Evolutionary conservation across 352 stramenopile species (phyloP), one percentile per base, ranked within the genome.

Genomic region (Phytophthora syringae): DNA sequence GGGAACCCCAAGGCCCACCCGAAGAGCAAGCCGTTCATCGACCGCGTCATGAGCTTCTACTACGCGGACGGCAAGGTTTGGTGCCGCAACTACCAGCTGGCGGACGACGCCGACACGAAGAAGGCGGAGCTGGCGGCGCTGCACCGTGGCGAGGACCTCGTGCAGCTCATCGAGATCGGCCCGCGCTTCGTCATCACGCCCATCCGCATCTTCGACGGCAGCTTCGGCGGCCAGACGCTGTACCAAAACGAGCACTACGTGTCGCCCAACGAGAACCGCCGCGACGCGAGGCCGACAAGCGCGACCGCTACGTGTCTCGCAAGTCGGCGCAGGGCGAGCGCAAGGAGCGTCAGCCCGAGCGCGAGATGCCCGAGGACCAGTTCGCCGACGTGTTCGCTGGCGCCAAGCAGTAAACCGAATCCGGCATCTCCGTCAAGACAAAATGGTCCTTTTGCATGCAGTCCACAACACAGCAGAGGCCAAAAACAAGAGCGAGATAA

Each of bases 1-100:
- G 90, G 97, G 95, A n/a, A 99, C 95, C 28, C 98, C 98, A 5
- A 97, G 52, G 97, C 97, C 24, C 98, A 99, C 82, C 98, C 98
- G 7, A 99, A 99, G 88, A 98, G 89, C 82, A 99, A 99, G 80
- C 98, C 98, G 18, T 99, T 99, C 82, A 97, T 99, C 53, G 98
- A 99, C 84, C 93, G 98, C 53, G 88, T 99, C 47, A 99, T 99
- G 93, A 97, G 83, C 74, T 99, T 99, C 76, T 97, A 93, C 79
- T 86, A 96, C 60, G 78, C 95, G 1, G 93, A 98, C 59, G 82
- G 86, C 61, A 97, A 97, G 62, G 97, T 99, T 72, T 99, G 98
- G 98, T 97, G 99, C 63, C 93, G 98, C 61, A 99, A 99, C 79
- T 99, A 99, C 82, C 98, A 96, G 64, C 59, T 96, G 45, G 86